Conservation (phyloP, 192 early-diverging fungal genomes). For the Umbelopsis ramanniana region DNA sequence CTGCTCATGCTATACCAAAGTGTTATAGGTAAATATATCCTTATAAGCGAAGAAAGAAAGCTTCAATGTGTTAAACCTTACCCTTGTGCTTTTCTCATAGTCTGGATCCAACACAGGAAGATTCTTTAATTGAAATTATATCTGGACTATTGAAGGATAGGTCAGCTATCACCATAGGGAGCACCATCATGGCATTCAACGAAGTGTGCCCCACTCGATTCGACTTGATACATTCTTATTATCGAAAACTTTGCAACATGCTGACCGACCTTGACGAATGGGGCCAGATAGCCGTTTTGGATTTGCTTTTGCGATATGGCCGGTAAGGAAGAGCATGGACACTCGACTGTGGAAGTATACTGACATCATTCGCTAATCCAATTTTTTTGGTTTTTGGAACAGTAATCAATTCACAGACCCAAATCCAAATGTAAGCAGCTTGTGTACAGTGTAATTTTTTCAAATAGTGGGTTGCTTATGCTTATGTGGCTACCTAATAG, state of each 20-base stretch:
- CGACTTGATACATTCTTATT: slow-evolving; percentile 89
- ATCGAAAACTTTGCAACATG: slow-evolving; percentile 84
- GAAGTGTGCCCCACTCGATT: slow-evolving; percentile 85
- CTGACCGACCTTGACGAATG: slow-evolving; percentile 93
- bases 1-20: slow-evolving; percentile 90
- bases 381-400: neutral
- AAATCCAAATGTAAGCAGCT: slow-evolving; percentile 40
- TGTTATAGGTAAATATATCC: slow-evolving; percentile 56
- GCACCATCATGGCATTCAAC: slow-evolving; percentile 83
- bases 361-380: too few species aligned
- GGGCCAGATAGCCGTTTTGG: slow-evolving; percentile 89
- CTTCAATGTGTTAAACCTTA: too few species aligned
- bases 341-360: neutral
- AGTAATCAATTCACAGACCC: slow-evolving; percentile 66
- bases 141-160: slow-evolving; percentile 78
- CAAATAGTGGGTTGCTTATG: too few species aligned
- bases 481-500: neutral
- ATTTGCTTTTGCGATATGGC: slow-evolving; percentile 80
- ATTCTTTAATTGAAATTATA: slow-evolving; percentile 79
- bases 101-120: slow-evolving; percentile 77
- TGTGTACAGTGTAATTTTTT: too few species aligned
- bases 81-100: slow-evolving; percentile 40
- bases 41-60: too few species aligned
- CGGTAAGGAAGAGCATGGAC: slow-evolving; percentile 39
- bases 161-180: slow-evolving; percentile 87